A percentile compares a stretch with the other conserved stretches of the same genome.
Conservation (phyloP, 1,284 basidiomycete genomes). For the Butyriboletus appendiculatus region DNA sequence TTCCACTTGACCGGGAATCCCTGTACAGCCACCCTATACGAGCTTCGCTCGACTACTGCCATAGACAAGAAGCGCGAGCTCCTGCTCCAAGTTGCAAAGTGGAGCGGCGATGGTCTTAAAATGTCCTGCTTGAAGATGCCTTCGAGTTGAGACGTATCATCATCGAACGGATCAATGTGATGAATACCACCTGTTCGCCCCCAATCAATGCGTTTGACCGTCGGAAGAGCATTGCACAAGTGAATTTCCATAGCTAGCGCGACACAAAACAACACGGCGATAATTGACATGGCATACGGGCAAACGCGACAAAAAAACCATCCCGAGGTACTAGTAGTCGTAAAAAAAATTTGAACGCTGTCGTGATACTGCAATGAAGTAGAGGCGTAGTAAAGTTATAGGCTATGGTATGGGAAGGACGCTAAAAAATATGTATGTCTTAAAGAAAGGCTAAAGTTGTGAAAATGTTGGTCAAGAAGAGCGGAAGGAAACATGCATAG, state of each 20-base stretch:
- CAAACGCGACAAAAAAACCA: constrained; percentile 17
- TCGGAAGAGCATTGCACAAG: constrained; percentile 7
- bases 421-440: not conserved
- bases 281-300: constrained; percentile 25
- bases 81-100: constrained; percentile 73
- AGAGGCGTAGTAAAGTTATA: constrained; percentile 18
- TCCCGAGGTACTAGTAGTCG: not conserved
- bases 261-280: constrained; percentile 28
- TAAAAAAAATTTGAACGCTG: not conserved
- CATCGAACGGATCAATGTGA: not conserved
- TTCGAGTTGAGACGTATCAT: constrained; percentile 40
- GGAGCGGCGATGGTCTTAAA: constrained; percentile 78
- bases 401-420: constrained; percentile 8
- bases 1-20: no score
- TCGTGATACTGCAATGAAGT: constrained; percentile 10
- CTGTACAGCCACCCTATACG: constrained; percentile 71
- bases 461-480: constrained; percentile 2
- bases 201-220: not conserved
- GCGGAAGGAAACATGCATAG: constrained; percentile 19
- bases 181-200: not conserved
- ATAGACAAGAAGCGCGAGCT: constrained; percentile 73
- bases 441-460: constrained; percentile 2
- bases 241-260: constrained; percentile 25
- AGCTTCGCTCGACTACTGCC: constrained; percentile 68
- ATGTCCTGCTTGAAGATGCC: constrained; percentile 82